These are phyloP conservation scores for Lactifluus subvellereus DNA, from an alignment of 768 basidiomycete genomes.

Conservation along the genomic window DNA sequence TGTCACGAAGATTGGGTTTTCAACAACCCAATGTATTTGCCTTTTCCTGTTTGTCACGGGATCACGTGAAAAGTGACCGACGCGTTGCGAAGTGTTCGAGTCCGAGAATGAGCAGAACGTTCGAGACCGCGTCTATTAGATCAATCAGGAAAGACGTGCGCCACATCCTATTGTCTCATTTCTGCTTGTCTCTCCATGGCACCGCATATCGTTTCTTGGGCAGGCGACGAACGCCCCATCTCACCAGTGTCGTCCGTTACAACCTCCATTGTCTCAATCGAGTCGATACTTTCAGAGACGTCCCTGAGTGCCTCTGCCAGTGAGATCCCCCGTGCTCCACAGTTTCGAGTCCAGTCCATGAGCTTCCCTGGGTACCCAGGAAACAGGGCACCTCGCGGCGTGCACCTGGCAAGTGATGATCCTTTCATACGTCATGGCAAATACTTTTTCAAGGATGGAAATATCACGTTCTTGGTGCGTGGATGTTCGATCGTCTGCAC, in stretches of 20 bases:
- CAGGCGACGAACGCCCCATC: neutral
- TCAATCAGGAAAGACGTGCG: neutral
- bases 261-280: constrained; percentile 12
- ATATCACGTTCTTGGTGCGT: constrained; percentile 21
- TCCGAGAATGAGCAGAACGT: too few species aligned
- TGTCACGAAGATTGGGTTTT: constrained; percentile 11
- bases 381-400: neutral
- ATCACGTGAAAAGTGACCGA: constrained; percentile 19
- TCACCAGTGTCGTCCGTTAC: constrained; percentile 5
- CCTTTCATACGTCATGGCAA: constrained; percentile 16
- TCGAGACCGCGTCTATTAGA: neutral
- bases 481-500: neutral
- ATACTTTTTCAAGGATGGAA: constrained; percentile 23
- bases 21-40: constrained; percentile 1
- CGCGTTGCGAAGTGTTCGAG: constrained; percentile 2
- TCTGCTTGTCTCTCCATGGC: neutral
- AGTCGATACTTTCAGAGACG: constrained; percentile 3
- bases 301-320: neutral
- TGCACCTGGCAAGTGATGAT: neutral
- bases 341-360: neutral
- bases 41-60: neutral
- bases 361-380: neutral
- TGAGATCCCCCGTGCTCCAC: neutral
- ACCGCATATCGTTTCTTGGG: constrained; percentile 17
- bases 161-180: neutral